A percentile compares a stretch with the other conserved stretches of the same genome.
These are phyloP conservation scores for Lachnellula subtilissima DNA, from an alignment of 2,329 filamentous ascomycete species.

Conservation along the genomic window DNA sequence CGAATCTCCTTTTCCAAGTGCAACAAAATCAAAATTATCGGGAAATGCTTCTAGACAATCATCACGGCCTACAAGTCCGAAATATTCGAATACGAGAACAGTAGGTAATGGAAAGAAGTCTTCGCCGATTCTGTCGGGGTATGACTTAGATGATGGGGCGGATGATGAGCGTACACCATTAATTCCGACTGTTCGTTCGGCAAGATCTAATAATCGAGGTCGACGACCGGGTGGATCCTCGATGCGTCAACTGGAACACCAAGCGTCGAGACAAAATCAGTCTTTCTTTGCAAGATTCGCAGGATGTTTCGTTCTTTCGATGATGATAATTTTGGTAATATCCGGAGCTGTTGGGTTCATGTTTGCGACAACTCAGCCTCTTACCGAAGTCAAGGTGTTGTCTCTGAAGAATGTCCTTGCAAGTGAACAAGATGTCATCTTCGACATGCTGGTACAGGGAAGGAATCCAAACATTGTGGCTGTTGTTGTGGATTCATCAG, in stretches of 20 bases:
- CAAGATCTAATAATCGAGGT: conserved; percentile 47
- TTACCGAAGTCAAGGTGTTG: conserved; percentile 71
- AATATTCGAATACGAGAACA: conserved; percentile 45
- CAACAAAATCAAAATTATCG: conserved; percentile 58
- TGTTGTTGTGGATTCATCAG: conserved; percentile 78
- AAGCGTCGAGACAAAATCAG: conserved; percentile 58
- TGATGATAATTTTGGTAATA: conserved; percentile 75
- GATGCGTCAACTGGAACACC: conserved; percentile 67
- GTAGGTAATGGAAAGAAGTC: conserved; percentile 48
- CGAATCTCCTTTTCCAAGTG: conserved; percentile 72
- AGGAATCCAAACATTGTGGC: conserved; percentile 91
- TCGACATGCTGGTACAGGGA: conserved; percentile 82
- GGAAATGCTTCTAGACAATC: conserved; percentile 54
- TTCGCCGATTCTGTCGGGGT: conserved; percentile 58
- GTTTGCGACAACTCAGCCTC: conserved; percentile 83
- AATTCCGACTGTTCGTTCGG: conserved; percentile 58
- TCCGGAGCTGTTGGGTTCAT: conserved; percentile 85
- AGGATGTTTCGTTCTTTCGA: conserved; percentile 78
- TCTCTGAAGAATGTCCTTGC: conserved; percentile 86
- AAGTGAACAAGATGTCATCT: conserved; percentile 90
- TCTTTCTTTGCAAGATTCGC: conserved; percentile 69
- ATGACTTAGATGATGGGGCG: conserved; percentile 79
- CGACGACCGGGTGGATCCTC: conserved; percentile 53
- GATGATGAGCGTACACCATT: conserved; percentile 88
- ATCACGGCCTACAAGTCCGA: conserved; percentile 65